Base-by-base conservation (phyloP, 176 grass and related monocot species). In the Tuctoria greenei region DNA sequence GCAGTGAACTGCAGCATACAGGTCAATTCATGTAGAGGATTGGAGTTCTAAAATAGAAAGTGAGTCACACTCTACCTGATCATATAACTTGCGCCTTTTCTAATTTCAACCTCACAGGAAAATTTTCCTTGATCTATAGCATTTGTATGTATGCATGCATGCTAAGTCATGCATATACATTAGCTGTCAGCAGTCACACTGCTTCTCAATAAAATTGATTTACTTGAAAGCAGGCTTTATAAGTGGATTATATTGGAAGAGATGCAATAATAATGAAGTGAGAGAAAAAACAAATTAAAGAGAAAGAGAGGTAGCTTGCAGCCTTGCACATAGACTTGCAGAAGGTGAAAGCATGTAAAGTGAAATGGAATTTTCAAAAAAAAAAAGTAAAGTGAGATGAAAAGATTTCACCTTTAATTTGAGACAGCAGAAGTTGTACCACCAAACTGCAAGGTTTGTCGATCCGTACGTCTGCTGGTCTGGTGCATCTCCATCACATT, bases 381-480 rank as follows among this genome's bases (percentile, higher is more conserved):
- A n/a, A n/a, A n/a, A n/a, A n/a, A n/a, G n/a, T n/a, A n/a, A n/a
- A n/a, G n/a, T n/a, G 46, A 35, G 27, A 26, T 2, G 57, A 36
- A 80, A 80, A 76, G 2, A 0, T 41, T 15, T 69, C 43, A 80
- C 77, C 70, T 80, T 49, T 49, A n/a, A 38, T 39, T 27, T 67
- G 77, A 51, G 46, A 40, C 83, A 69, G 70, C 36, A 76, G 2
- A 31, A 31, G 50, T 67, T 39, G 75, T 74, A 78, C 67, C 61
- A 81, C 25, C 67, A 78, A 31, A 35, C 74, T 84, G 82, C 82
- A 64, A 64, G 74, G 57, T 23, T 78, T 78, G 66, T 78, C 75
- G 5, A 56, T 56, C 50, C 6, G 0, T 52, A 31, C 3, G 3
- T 31, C 31, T 31, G 31, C 7, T 52, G 50, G 50, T n/a, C 47